A percentile compares a stretch with the other conserved stretches of the same genome.
Evolutionary conservation across 176 grass and related monocot species (phyloP).

Genomic region (Avena sativa): DNA sequence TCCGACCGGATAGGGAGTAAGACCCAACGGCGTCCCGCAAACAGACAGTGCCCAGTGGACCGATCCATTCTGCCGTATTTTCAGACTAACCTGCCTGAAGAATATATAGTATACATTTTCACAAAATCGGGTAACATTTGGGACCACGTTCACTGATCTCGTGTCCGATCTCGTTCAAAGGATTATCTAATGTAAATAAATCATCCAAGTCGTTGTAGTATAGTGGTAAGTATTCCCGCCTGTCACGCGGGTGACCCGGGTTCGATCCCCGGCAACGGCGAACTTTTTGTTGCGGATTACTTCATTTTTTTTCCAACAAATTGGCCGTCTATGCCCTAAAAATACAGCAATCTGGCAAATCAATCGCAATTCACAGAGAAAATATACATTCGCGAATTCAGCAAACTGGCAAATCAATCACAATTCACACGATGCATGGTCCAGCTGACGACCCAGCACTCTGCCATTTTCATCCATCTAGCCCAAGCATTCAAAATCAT

Average conservation of each 20-base stretch:
- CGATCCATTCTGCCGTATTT: no score
- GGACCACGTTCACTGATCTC: no score
- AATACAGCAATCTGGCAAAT: background rate
- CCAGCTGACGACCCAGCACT: background rate
- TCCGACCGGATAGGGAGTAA: no score
- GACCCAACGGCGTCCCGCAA: no score
- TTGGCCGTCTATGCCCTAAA: no score
- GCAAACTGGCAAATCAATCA: background rate
- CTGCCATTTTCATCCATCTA: background rate
- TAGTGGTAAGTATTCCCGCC: slow-evolving; percentile 98
- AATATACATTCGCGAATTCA: background rate
- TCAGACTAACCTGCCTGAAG: no score
- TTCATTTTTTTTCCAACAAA: background rate
- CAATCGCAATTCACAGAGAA: no score
- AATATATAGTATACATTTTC: no score
- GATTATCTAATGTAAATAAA: no score
- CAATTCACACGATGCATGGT: background rate
- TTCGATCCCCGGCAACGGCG: slow-evolving; percentile 63
- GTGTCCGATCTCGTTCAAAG: no score
- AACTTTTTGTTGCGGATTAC: background rate
- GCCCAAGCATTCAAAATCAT: background rate
- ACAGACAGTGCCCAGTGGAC: no score
- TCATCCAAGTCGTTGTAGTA: slow-evolving; percentile 73
- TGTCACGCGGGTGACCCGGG: slow-evolving; percentile 92
- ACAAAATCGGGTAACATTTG: no score